Evolutionary conservation across 768 basidiomycete genomes (phyloP).

Genomic region (Grammothele lineata): DNA sequence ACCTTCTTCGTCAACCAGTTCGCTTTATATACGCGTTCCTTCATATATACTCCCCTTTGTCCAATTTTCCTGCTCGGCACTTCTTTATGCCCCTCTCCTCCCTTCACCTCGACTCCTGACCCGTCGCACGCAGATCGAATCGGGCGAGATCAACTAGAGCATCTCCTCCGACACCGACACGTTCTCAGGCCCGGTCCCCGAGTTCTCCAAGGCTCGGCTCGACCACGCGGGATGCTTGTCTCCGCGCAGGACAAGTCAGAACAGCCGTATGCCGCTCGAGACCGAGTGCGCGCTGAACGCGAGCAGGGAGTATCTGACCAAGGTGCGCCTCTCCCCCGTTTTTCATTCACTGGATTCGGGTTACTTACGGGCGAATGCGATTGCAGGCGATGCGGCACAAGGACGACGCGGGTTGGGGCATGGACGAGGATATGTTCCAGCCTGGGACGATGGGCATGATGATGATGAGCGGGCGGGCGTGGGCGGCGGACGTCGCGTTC

Average conservation of each 20-base stretch:
- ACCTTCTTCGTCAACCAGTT: too few relatives aligned
- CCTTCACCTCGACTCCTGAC: too few relatives aligned
- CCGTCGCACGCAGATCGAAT: constrained; percentile 75
- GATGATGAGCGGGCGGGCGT: neutral
- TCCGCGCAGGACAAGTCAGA: constrained; percentile 56
- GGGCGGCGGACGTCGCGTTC: constrained; percentile 13
- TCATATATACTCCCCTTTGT: too few relatives aligned
- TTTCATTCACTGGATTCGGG: neutral
- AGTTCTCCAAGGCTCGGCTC: constrained; percentile 56
- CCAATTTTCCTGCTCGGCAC: neutral
- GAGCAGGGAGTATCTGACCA: constrained; percentile 69
- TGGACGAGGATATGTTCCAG: constrained; percentile 23
- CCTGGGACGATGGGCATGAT: neutral
- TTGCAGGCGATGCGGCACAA: constrained; percentile 24
- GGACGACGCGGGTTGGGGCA: constrained; percentile 22
- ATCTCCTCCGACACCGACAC: constrained; percentile 69
- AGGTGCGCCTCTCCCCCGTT: constrained; percentile 49
- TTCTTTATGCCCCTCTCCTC: too few relatives aligned
- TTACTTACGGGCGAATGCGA: neutral
- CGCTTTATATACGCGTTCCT: neutral
- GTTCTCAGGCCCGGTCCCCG: constrained; percentile 57
- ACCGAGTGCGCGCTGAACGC: constrained; percentile 55
- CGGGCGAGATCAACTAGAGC: constrained; percentile 62
- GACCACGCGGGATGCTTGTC: constrained; percentile 52
- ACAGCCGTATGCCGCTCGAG: constrained; percentile 40